These are phyloP conservation scores for Backusella westeae DNA, from an alignment of 192 early-diverging fungal genomes.

Conservation along the genomic window DNA sequence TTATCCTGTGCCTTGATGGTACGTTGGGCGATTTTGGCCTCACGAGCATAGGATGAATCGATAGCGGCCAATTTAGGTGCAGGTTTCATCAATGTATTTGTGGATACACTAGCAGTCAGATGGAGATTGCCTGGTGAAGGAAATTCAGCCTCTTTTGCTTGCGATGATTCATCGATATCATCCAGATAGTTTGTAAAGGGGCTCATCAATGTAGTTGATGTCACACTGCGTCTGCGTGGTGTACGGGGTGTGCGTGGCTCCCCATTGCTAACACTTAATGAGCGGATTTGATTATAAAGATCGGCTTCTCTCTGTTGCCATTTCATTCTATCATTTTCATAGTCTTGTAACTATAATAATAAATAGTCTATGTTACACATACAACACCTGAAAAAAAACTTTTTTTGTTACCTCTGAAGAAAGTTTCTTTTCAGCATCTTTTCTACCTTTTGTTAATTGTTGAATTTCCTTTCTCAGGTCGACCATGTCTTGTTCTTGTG, in stretches of 20 bases:
- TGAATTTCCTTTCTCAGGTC: constrained; percentile 41
- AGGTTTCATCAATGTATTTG: neutral
- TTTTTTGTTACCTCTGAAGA: constrained; percentile 20
- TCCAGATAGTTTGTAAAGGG: constrained; percentile 13
- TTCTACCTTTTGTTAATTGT: constrained; percentile 33
- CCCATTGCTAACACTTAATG: constrained; percentile 21
- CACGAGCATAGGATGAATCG: constrained; percentile 19
- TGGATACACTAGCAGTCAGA: neutral
- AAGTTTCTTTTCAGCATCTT: constrained; percentile 45
- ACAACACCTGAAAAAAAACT: neutral
- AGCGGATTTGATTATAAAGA: constrained; percentile 38
- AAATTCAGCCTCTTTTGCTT: neutral
- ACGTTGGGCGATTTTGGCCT: constrained; percentile 37
- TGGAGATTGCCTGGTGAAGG: neutral
- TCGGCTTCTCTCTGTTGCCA: constrained; percentile 52
- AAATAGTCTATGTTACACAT: neutral
- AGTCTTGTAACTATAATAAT: constrained; percentile 24
- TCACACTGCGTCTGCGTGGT: constrained; percentile 36
- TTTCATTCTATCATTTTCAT: constrained; percentile 40
- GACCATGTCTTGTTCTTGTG: constrained; percentile 40
- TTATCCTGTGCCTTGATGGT: constrained; percentile 43
- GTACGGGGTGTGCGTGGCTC: constrained; percentile 37
- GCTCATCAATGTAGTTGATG: constrained; percentile 11
- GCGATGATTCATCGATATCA: constrained; percentile 4
- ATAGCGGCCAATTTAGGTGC: constrained; percentile 6